phyloP scores from a whole-genome alignment of 371 early-diverging fungal species.

The Mortierella sp. region DNA sequence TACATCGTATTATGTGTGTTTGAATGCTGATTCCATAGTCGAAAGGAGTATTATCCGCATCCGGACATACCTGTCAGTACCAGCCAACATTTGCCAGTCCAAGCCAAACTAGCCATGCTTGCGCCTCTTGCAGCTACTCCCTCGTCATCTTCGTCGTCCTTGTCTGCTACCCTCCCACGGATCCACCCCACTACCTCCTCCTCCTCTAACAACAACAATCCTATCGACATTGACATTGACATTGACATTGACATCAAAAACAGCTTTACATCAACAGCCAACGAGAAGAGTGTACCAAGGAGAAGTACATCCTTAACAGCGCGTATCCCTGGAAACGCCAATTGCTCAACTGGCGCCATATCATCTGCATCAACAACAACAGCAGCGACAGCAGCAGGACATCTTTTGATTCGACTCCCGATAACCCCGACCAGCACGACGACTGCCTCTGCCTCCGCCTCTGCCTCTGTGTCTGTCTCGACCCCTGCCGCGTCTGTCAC shows the following conservation, averaged over 20 bases:
- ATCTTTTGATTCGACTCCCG: conserved; percentile 1
- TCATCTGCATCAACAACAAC: not conserved
- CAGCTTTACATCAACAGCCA: not conserved
- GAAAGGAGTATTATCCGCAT: too few species aligned
- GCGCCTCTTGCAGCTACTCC: not conserved
- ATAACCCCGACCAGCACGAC: conserved; percentile 1
- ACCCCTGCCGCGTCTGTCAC: not conserved
- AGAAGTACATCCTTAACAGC: not conserved
- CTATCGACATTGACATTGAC: not conserved
- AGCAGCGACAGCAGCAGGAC: not conserved
- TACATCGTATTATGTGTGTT: too few species aligned
- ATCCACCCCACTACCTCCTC: not conserved
- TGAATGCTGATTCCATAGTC: too few species aligned
- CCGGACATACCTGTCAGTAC: too few species aligned
- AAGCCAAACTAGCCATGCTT: not conserved
- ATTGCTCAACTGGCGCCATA: not conserved
- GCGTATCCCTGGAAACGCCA: not conserved
- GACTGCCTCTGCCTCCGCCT: not conserved
- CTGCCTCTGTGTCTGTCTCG: not conserved
- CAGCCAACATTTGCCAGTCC: too few species aligned
- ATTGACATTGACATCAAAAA: not conserved
- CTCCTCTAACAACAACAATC: too few species aligned
- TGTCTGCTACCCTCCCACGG: not conserved
- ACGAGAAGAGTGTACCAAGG: not conserved
- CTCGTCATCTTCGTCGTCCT: not conserved